Conservation (phyloP, 345 rosid species). For the Bretschneidera sinensis region DNA sequence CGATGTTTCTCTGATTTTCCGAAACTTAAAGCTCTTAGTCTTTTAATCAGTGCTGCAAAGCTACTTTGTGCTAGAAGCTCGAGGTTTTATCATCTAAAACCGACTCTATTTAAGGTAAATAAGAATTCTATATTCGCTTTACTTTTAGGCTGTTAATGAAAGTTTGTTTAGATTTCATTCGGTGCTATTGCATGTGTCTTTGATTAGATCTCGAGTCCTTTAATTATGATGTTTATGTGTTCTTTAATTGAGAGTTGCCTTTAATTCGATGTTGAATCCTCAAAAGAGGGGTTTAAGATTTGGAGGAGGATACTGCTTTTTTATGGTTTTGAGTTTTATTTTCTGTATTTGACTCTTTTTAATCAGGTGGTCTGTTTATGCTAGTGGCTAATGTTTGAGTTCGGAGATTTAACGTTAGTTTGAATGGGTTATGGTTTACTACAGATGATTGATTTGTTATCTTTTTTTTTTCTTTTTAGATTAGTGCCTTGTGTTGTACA, state of each 20-base stretch:
- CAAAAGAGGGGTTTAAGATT: slow-evolving; percentile 1
- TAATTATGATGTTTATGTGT: slow-evolving; percentile 6
- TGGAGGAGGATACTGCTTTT: neutral
- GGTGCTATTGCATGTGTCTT: slow-evolving; percentile 5
- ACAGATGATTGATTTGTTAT: neutral
- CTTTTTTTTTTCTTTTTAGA: too few species aligned
- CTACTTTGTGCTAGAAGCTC: slow-evolving; percentile 9
- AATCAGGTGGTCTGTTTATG: neutral
- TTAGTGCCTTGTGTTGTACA: neutral
- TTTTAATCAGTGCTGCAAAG: slow-evolving; percentile 13
- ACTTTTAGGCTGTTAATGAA: slow-evolving; percentile 7
- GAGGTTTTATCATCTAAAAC: slow-evolving; percentile 9
- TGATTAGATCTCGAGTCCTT: slow-evolving; percentile 26
- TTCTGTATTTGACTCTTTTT: neutral
- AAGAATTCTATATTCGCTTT: slow-evolving; percentile 7
- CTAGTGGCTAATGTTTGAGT: neutral
- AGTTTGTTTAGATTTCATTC: slow-evolving; percentile 12
- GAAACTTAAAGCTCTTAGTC: neutral
- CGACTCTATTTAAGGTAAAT: slow-evolving; percentile 21
- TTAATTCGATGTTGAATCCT: slow-evolving; percentile 6
- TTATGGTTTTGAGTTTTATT: neutral
- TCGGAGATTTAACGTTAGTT: neutral
- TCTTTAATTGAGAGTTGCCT: slow-evolving; percentile 1
- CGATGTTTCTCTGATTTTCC: neutral
- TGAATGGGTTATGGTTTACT: neutral